Conservation (phyloP, 2,329 filamentous ascomycete species). For the Seiridium cupressi region DNA sequence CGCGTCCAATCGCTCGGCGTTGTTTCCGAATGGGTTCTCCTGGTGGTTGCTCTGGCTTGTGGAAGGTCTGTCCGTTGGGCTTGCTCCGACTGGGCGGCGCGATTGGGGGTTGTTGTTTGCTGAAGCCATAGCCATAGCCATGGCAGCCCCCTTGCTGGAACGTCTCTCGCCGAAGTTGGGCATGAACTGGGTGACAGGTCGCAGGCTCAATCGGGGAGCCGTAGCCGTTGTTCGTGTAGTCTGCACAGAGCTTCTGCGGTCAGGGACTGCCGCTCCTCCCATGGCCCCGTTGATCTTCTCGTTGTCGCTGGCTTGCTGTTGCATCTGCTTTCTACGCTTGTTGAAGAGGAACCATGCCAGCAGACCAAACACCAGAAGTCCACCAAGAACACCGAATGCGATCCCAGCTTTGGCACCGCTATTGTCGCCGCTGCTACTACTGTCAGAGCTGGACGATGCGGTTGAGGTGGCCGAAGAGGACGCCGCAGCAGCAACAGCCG, state of each 20-base stretch:
- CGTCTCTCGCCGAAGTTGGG: slow-evolving; percentile 61
- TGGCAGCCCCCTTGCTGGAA: slow-evolving; percentile 45
- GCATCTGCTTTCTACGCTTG: slow-evolving; percentile 65
- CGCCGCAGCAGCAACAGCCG: slow-evolving; percentile 16
- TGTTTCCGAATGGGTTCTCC: slow-evolving; percentile 70
- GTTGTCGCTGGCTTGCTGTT: slow-evolving; percentile 52
- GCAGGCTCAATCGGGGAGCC: slow-evolving; percentile 80
- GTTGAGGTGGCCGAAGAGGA: slow-evolving; percentile 15
- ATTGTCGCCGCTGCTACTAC: slow-evolving; percentile 28
- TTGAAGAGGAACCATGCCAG: slow-evolving; percentile 71
- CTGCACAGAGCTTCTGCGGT: slow-evolving; percentile 19
- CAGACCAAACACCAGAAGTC: slow-evolving; percentile 64
- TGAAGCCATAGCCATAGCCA: slow-evolving; percentile 31
- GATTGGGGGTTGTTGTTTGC: slow-evolving; percentile 20
- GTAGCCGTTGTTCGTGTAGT: slow-evolving; percentile 46
- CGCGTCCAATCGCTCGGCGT: slow-evolving; percentile 42
- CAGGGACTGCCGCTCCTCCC: slow-evolving; percentile 25
- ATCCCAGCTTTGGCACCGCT: slow-evolving; percentile 71
- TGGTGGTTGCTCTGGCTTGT: slow-evolving; percentile 47
- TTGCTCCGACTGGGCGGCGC: slow-evolving; percentile 30
- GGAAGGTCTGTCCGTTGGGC: slow-evolving; percentile 47
- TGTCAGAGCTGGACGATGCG: slow-evolving; percentile 15
- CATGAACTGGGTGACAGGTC: slow-evolving; percentile 81
- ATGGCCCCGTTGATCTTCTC: slow-evolving; percentile 59
- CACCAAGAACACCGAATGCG: slow-evolving; percentile 75